Percentiles rank a stretch among this genome's conserved stretches.
phyloP scores from a whole-genome alignment of 176 grass and related monocot genomes.

The Musa schizocarpa region DNA sequence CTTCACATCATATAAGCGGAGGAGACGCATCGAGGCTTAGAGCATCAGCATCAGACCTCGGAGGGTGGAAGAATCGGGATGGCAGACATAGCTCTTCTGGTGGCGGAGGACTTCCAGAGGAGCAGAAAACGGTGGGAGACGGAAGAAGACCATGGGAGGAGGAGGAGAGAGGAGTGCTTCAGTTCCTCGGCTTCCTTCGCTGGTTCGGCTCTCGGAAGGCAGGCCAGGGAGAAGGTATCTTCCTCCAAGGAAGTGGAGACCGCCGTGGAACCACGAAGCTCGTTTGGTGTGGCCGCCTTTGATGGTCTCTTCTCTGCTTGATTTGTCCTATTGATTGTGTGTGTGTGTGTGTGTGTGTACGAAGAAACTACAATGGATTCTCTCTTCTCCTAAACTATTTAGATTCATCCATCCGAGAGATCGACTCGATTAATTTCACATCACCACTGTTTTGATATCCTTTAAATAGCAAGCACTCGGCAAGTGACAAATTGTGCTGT shows the following conservation, averaged over 20 bases:
- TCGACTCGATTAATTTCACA: too few relatives aligned
- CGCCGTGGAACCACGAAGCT: background rate
- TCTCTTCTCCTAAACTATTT: too few relatives aligned
- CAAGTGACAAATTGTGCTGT: conserved; percentile 64
- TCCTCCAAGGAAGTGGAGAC: background rate
- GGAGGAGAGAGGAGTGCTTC: background rate
- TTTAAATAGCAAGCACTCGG: conserved; percentile 34
- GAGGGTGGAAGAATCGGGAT: background rate
- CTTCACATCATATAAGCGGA: too few relatives aligned
- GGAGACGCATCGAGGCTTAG: too few relatives aligned
- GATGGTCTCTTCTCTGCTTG: conserved; percentile 16
- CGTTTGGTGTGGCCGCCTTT: background rate
- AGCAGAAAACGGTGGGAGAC: background rate
- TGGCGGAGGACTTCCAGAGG: conserved; percentile 11
- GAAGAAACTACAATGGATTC: too few relatives aligned
- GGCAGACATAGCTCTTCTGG: conserved; percentile 11
- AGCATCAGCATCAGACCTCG: too few relatives aligned
- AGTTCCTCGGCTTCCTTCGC: background rate
- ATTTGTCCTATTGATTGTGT: background rate
- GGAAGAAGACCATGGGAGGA: background rate
- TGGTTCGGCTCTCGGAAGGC: background rate
- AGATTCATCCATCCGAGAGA: too few relatives aligned
- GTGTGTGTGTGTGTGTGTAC: too few relatives aligned
- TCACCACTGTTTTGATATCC: too few relatives aligned
- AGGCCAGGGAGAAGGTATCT: background rate